phyloP scores from a whole-genome alignment of 495 filamentous ascomycete species.

The Lasiosphaeris hirsuta region DNA sequence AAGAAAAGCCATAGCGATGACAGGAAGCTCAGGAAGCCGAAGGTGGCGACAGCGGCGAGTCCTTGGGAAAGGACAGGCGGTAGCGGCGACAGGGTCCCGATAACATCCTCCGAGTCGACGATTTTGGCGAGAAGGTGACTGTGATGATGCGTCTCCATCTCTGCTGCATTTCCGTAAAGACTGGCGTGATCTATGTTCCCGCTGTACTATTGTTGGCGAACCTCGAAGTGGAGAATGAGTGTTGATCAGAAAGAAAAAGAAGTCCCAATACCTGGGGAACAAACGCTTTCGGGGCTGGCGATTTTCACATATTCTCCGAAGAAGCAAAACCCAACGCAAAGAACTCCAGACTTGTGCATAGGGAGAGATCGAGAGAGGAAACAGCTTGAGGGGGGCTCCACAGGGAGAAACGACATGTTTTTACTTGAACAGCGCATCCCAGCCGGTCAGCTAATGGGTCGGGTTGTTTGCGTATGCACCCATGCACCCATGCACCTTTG shows the following conservation, averaged over 20 bases:
- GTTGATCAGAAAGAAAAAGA: slow-evolving; percentile 6
- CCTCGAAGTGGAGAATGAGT: slow-evolving; percentile 2
- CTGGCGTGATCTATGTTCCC: not conserved
- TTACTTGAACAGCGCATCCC: slow-evolving; percentile 9
- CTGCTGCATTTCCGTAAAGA: slow-evolving; percentile 14
- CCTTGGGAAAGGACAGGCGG: slow-evolving; percentile 48
- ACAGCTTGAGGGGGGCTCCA: slow-evolving; percentile 6
- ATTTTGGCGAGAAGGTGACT: slow-evolving; percentile 5
- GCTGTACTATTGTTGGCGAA: not conserved
- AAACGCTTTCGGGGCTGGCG: slow-evolving; percentile 1
- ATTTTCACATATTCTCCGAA: slow-evolving; percentile 28
- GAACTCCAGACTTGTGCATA: not conserved
- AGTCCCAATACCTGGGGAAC: slow-evolving; percentile 15
- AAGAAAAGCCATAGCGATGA: slow-evolving; percentile 48
- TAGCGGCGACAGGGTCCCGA: slow-evolving; percentile 43
- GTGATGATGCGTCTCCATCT: slow-evolving; percentile 6
- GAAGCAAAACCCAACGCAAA: not conserved
- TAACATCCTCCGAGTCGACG: slow-evolving; percentile 24
- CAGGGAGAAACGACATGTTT: slow-evolving; percentile 19
- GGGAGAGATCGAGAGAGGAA: slow-evolving; percentile 6
- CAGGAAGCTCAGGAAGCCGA: slow-evolving; percentile 59
- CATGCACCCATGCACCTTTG: not conserved
- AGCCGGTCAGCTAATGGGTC: not conserved
- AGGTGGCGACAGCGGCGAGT: slow-evolving; percentile 53
- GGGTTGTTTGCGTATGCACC: not conserved